A percentile compares a stretch with the other conserved stretches of the same genome.
These are phyloP conservation scores for Hippophae gyantsensis DNA, from an alignment of 306 rosid species.

Conservation along the genomic window DNA sequence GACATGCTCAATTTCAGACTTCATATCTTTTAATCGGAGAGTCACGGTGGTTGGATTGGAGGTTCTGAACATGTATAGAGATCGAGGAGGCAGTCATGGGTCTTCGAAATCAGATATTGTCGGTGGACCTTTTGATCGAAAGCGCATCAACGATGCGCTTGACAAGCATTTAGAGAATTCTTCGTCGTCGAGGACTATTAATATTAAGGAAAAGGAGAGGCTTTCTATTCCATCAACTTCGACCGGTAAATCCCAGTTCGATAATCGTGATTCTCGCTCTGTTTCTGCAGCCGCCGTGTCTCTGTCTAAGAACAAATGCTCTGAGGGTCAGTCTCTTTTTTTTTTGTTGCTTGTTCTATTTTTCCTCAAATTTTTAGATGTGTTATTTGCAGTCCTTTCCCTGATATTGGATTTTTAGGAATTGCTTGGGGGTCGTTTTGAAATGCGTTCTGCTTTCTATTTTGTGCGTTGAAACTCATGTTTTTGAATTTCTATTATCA, in stretches of 20 bases:
- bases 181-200: conserved; percentile 38
- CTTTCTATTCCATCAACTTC: conserved; percentile 44
- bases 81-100: conserved; percentile 36
- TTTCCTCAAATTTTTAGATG: no score
- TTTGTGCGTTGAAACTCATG: no score
- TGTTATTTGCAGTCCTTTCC: no score
- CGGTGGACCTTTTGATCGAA: conserved; percentile 44
- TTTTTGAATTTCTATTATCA: no score
- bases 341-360: background rate
- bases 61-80: conserved; percentile 37
- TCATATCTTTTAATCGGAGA: conserved; percentile 1
- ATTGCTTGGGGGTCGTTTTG: no score
- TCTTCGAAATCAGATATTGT: conserved; percentile 49
- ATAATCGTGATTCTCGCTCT: conserved; percentile 36
- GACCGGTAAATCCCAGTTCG: conserved; percentile 50
- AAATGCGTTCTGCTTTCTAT: no score
- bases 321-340: conserved; percentile 32
- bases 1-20: conserved; percentile 7
- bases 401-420: no score
- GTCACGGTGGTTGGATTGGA: background rate
- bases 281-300: conserved; percentile 20
- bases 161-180: conserved; percentile 60
- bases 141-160: conserved; percentile 63
- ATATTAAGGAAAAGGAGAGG: conserved; percentile 42
- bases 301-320: conserved; percentile 45